Conservation (phyloP, 2,329 filamentous ascomycete genomes). For the Huntiella moniliformis region DNA sequence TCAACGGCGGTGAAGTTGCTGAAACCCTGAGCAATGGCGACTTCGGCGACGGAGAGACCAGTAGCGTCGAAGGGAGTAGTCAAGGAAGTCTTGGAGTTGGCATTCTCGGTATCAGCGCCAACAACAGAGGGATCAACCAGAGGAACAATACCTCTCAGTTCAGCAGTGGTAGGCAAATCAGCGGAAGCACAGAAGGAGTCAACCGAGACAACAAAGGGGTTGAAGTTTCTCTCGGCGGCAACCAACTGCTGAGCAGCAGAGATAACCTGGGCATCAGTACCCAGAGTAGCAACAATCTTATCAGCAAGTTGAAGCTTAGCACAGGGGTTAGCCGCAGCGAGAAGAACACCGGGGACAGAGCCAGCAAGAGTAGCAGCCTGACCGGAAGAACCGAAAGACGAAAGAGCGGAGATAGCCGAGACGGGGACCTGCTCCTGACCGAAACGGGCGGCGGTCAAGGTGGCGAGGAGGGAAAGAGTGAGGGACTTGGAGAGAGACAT, state of each 20-base stretch:
- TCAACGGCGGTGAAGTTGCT: conserved; percentile 34
- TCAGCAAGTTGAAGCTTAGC: conserved; percentile 48
- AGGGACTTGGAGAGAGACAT: conserved; percentile 26
- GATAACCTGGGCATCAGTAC: conserved; percentile 38
- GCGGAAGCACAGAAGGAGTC: conserved; percentile 47
- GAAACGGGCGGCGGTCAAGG: conserved; percentile 36
- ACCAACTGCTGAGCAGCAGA: conserved; percentile 44
- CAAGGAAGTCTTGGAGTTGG: conserved; percentile 35
- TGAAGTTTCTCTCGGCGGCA: conserved; percentile 48
- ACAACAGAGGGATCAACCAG: conserved; percentile 45
- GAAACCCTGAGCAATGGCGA: conserved; percentile 44
- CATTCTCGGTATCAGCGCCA: conserved; percentile 38
- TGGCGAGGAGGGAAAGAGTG: conserved; percentile 24
- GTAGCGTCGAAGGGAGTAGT: conserved; percentile 35
- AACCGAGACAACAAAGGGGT: conserved; percentile 40
- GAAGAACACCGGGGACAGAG: conserved; percentile 38
- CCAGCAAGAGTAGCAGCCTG: conserved; percentile 46
- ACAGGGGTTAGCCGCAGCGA: conserved; percentile 47
- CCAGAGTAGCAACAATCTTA: conserved; percentile 41
- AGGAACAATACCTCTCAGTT: conserved; percentile 47
- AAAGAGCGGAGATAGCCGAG: conserved; percentile 31
- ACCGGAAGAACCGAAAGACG: conserved; percentile 36
- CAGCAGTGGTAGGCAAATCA: conserved; percentile 38
- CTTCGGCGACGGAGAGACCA: conserved; percentile 46
- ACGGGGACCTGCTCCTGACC: conserved; percentile 44